Evolutionary conservation across 768 basidiomycete genomes (phyloP).

Genomic region (Termitomyces sp.): DNA sequence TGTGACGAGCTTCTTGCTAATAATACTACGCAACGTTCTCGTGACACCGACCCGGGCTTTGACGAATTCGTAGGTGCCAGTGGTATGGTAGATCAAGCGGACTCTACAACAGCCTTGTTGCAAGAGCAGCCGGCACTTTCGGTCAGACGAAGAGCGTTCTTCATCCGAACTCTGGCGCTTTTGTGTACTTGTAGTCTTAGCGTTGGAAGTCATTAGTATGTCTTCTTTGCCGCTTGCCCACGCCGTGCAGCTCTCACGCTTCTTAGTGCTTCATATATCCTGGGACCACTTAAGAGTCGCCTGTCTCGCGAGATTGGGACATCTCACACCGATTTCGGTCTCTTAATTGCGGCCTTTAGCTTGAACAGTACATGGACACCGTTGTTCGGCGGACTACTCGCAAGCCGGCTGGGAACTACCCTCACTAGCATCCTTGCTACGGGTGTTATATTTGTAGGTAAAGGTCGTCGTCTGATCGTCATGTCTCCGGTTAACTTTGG

Average conservation of each 20-base stretch:
- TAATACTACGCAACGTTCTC: not conserved
- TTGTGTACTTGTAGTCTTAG: conserved; percentile 70
- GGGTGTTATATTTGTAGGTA: conserved; percentile 60
- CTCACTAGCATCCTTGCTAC: conserved; percentile 70
- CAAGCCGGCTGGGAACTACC: conserved; percentile 67
- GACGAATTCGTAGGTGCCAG: conserved; percentile 17
- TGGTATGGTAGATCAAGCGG: conserved; percentile 16
- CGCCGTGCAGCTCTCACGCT: not conserved
- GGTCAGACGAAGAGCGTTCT: conserved; percentile 27
- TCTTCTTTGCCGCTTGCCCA: conserved; percentile 14
- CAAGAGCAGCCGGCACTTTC: not conserved
- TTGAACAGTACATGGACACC: conserved; percentile 74
- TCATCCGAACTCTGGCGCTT: conserved; percentile 56
- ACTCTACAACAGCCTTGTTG: not conserved
- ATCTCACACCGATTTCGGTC: conserved; percentile 70
- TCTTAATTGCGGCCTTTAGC: conserved; percentile 72
- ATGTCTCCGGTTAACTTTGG: not conserved
- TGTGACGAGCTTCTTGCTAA: conserved; percentile 22
- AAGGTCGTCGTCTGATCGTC: conserved; percentile 1
- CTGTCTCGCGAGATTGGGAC: conserved; percentile 66
- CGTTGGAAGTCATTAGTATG: conserved; percentile 74
- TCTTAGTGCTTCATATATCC: conserved; percentile 60
- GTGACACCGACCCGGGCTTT: conserved; percentile 10
- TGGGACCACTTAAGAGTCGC: conserved; percentile 74
- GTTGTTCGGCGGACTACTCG: conserved; percentile 67